These are phyloP conservation scores for Chamaenerion angustifolium DNA, from an alignment of 345 rosid species.

Conservation along the genomic window DNA sequence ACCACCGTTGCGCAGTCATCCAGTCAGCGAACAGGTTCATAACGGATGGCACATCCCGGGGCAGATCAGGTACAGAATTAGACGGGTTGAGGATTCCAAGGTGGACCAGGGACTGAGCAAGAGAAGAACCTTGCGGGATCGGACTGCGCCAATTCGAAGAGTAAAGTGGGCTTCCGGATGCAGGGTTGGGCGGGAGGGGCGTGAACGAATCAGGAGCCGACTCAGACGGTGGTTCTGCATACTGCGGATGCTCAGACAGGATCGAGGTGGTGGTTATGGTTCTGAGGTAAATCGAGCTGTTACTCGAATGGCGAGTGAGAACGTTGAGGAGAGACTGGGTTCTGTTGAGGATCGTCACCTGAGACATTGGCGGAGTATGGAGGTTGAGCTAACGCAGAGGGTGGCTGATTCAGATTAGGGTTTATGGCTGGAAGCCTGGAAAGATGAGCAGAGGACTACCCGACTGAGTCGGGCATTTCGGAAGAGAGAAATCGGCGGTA, in stretches of 20 bases:
- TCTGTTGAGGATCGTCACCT: slow-evolving; percentile 29
- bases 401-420: slow-evolving; percentile 1
- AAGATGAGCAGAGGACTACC: not conserved
- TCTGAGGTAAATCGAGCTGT: slow-evolving; percentile 14
- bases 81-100: slow-evolving; percentile 23
- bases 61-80: slow-evolving; percentile 27
- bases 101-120: slow-evolving; percentile 31
- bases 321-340: slow-evolving; percentile 20
- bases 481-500: too few species aligned
- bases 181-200: slow-evolving; percentile 81
- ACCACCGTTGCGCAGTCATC: slow-evolving; percentile 71
- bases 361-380: slow-evolving; percentile 33
- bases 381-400: not conserved
- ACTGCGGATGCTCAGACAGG: slow-evolving; percentile 62
- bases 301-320: slow-evolving; percentile 10
- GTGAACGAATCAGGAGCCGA: slow-evolving; percentile 7
- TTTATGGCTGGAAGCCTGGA: not conserved
- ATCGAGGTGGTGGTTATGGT: slow-evolving; percentile 43
- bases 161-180: slow-evolving; percentile 77
- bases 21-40: slow-evolving; percentile 56
- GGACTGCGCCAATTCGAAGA: slow-evolving; percentile 74
- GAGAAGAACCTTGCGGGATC: slow-evolving; percentile 15
- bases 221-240: slow-evolving; percentile 23
- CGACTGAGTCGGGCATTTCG: not conserved
- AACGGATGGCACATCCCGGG: slow-evolving; percentile 31